These are phyloP conservation scores for Boletus bicolor DNA, from an alignment of 768 basidiomycete species.

Conservation along the genomic window DNA sequence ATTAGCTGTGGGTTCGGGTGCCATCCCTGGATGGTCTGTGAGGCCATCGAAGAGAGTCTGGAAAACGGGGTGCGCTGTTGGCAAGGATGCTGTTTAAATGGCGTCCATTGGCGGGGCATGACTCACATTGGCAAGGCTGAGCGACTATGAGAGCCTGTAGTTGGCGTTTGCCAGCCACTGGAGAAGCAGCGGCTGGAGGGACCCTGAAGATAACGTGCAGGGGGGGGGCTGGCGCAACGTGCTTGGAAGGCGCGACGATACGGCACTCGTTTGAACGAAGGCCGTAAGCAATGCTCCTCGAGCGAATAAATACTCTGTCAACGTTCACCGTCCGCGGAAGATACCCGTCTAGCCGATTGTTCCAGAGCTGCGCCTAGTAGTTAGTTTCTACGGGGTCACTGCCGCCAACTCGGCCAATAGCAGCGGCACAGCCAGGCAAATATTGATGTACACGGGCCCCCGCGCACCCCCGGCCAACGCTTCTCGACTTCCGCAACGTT, in stretches of 20 bases:
- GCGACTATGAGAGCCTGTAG: not conserved
- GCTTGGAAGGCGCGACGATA: not conserved
- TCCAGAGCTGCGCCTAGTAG: not conserved
- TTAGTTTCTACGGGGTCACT: not conserved
- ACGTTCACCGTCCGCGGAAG: slow-evolving; percentile 7
- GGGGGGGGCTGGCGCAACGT: not conserved
- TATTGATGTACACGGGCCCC: slow-evolving; percentile 12
- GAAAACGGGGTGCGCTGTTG: not conserved
- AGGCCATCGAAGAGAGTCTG: slow-evolving; percentile 17
- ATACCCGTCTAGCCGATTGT: slow-evolving; percentile 21
- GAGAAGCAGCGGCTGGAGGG: not conserved
- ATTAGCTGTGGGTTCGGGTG: slow-evolving; percentile 34
- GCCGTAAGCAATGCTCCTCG: not conserved
- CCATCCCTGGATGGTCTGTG: slow-evolving; percentile 27
- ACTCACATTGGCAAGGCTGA: slow-evolving; percentile 1
- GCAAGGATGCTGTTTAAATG: not conserved
- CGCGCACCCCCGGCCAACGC: slow-evolving; percentile 15
- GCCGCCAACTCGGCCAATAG: not conserved
- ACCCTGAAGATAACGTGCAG: slow-evolving; percentile 4
- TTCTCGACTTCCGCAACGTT: not conserved
- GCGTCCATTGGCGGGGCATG: no score
- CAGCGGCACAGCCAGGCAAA: slow-evolving; percentile 19
- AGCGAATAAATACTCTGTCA: slow-evolving; percentile 11
- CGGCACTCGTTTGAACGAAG: not conserved
- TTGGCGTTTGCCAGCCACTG: not conserved